Evolutionary conservation across 2,329 filamentous ascomycete genomes (phyloP).

Genomic region (Fusarium oxysporum): DNA sequence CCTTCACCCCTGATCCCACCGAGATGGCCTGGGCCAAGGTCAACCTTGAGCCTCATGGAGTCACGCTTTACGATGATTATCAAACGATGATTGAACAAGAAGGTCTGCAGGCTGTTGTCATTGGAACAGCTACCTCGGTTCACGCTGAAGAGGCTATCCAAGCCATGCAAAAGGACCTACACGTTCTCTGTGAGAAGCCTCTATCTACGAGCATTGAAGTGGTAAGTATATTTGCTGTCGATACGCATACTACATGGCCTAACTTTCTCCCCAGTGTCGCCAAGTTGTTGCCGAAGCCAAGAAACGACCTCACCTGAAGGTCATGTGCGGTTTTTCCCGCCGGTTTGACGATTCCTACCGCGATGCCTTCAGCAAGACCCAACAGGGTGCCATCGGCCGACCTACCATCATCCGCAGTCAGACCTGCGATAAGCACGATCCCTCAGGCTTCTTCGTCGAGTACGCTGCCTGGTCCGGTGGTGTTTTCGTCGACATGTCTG

Average conservation of each 20-base stretch:
- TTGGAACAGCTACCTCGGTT: conserved; percentile 60
- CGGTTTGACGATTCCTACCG: conserved; percentile 73
- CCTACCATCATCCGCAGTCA: conserved; percentile 72
- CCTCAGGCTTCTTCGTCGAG: conserved; percentile 73
- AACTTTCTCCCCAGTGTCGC: background rate
- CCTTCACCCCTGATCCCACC: conserved; percentile 58
- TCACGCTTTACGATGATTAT: conserved; percentile 58
- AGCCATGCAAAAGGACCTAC: conserved; percentile 64
- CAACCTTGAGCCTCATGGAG: conserved; percentile 57
- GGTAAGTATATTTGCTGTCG: background rate
- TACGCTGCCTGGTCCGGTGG: conserved; percentile 74
- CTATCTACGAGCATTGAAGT: conserved; percentile 61
- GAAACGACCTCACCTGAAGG: conserved; percentile 67
- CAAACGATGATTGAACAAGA: conserved; percentile 57
- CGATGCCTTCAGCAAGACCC: conserved; percentile 65
- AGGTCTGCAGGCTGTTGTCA: conserved; percentile 56
- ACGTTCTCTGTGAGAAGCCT: conserved; percentile 71
- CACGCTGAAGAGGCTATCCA: conserved; percentile 69
- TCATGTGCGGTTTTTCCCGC: conserved; percentile 57
- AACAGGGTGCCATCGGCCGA: conserved; percentile 66
- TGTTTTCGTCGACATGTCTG: conserved; percentile 76
- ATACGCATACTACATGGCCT: background rate
- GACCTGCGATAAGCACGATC: conserved; percentile 75
- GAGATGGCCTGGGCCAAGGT: conserved; percentile 59
- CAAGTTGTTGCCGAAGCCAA: conserved; percentile 30